phyloP scores from a whole-genome alignment of 495 filamentous ascomycete species.

The Penicillium bovifimosum region DNA sequence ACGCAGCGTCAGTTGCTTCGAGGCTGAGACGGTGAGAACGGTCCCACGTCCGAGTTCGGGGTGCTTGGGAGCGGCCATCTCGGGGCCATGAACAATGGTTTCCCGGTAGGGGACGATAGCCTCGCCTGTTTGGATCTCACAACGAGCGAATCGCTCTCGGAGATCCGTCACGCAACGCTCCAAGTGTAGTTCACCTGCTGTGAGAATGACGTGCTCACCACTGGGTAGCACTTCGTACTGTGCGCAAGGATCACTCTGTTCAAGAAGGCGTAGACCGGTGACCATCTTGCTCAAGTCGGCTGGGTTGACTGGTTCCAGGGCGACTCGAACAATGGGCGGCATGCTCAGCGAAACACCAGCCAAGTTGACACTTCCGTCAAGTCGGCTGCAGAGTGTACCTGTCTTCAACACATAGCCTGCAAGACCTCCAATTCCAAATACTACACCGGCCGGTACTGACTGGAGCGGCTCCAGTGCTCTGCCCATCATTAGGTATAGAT shows the following conservation, averaged over 20 bases:
- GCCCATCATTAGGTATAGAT: conserved; percentile 95
- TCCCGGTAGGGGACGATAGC: conserved; percentile 96
- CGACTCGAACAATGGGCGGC: conserved; percentile 90
- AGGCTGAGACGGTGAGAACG: conserved; percentile 66
- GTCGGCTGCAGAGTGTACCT: conserved; percentile 84
- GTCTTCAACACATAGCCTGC: conserved; percentile 91
- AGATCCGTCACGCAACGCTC: conserved; percentile 94
- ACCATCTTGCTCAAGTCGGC: conserved; percentile 92
- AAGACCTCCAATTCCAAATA: conserved; percentile 93
- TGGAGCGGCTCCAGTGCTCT: conserved; percentile 75
- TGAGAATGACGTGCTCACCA: conserved; percentile 92
- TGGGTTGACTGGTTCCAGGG: conserved; percentile 84
- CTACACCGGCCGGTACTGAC: conserved; percentile 85
- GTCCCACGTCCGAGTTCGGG: conserved; percentile 84
- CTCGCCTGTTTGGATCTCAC: conserved; percentile 89
- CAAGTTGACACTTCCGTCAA: conserved; percentile 86
- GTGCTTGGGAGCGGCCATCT: conserved; percentile 86
- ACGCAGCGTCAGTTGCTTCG: conserved; percentile 75
- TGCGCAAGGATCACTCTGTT: conserved; percentile 93
- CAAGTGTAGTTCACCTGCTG: conserved; percentile 89
- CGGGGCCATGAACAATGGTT: conserved; percentile 75
- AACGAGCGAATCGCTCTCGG: conserved; percentile 84
- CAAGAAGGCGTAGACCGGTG: conserved; percentile 74
- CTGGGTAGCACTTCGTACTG: conserved; percentile 90
- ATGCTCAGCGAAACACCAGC: conserved; percentile 75